Evolutionary conservation across 2,329 filamentous ascomycete genomes (phyloP).

Genomic region (Rasamsonia emersonii): DNA sequence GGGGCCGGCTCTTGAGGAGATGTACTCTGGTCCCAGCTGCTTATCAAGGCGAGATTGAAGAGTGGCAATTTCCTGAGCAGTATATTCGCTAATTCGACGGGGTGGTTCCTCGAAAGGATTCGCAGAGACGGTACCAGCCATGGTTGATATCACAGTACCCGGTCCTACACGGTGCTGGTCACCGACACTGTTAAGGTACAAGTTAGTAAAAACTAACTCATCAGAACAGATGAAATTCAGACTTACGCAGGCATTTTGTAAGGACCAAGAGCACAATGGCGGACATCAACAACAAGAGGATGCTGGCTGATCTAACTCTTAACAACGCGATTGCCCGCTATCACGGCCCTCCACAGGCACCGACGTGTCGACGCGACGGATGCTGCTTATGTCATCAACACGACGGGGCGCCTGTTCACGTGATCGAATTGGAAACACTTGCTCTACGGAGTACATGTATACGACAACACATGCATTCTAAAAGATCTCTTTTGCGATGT

Average conservation of each 20-base stretch:
- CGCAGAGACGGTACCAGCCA: slow-evolving; percentile 26
- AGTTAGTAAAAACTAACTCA: slow-evolving; percentile 6
- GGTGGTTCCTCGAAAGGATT: slow-evolving; percentile 77
- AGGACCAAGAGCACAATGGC: slow-evolving; percentile 7
- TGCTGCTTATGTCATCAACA: slow-evolving; percentile 11
- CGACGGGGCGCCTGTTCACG: slow-evolving; percentile 6
- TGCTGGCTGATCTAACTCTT: too few relatives aligned
- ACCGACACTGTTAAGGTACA: slow-evolving; percentile 47
- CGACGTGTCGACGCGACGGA: slow-evolving; percentile 16
- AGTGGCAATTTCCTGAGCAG: slow-evolving; percentile 81
- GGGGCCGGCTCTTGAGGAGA: slow-evolving; percentile 76
- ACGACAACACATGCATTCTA: neutral
- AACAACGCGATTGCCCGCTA: too few relatives aligned
- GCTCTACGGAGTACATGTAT: slow-evolving; percentile 6
- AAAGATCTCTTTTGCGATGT: too few relatives aligned
- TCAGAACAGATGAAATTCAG: neutral
- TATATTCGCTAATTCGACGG: slow-evolving; percentile 67
- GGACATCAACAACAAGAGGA: too few relatives aligned
- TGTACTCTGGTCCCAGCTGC: slow-evolving; percentile 91
- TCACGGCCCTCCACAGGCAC: too few relatives aligned
- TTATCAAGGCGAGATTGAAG: slow-evolving; percentile 81
- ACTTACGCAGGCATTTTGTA: slow-evolving; percentile 41
- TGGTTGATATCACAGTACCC: slow-evolving; percentile 30
- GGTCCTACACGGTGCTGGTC: slow-evolving; percentile 52
- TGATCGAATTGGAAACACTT: too few relatives aligned